Evolutionary conservation across 164 flowering plant genomes (phyloP).

Genomic region (Vitis amurensis): DNA sequence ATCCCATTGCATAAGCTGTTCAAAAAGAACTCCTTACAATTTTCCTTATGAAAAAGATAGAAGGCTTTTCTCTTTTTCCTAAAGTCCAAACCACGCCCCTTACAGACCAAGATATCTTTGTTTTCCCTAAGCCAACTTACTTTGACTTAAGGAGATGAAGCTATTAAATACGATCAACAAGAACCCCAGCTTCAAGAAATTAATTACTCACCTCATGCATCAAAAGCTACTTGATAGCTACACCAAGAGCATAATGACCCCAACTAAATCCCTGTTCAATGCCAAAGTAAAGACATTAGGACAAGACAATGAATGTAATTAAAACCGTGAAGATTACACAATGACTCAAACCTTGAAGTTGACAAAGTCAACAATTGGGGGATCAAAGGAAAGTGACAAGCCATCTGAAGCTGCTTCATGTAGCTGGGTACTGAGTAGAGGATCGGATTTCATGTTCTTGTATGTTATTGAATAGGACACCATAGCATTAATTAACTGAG

Average conservation of each 20-base stretch:
- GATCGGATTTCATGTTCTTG: conserved; percentile 56
- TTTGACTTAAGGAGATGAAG: too few species aligned
- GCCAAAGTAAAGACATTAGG: conserved; percentile 10
- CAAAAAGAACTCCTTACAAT: too few species aligned
- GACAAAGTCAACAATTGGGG: too few species aligned
- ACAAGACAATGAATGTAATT: background rate
- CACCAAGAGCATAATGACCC: conserved; percentile 54
- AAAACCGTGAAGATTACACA: background rate
- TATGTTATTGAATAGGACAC: conserved; percentile 77
- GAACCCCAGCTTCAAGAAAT: background rate
- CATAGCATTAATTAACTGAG: conserved; percentile 75
- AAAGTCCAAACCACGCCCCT: too few species aligned
- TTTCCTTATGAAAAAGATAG: too few species aligned
- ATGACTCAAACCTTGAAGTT: conserved; percentile 63
- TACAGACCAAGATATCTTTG: too few species aligned
- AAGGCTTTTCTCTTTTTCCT: too few species aligned
- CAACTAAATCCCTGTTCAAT: conserved; percentile 54
- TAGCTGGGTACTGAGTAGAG: conserved; percentile 28
- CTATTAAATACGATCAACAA: background rate
- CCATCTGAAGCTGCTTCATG: too few species aligned
- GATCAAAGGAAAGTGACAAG: too few species aligned
- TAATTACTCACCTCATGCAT: conserved; percentile 75
- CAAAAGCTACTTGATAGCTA: conserved; percentile 79
- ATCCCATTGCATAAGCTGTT: too few species aligned
- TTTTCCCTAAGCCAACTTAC: too few species aligned